These are phyloP conservation scores for Penicillium soppii DNA, from an alignment of 495 filamentous ascomycete species.

Conservation along the genomic window DNA sequence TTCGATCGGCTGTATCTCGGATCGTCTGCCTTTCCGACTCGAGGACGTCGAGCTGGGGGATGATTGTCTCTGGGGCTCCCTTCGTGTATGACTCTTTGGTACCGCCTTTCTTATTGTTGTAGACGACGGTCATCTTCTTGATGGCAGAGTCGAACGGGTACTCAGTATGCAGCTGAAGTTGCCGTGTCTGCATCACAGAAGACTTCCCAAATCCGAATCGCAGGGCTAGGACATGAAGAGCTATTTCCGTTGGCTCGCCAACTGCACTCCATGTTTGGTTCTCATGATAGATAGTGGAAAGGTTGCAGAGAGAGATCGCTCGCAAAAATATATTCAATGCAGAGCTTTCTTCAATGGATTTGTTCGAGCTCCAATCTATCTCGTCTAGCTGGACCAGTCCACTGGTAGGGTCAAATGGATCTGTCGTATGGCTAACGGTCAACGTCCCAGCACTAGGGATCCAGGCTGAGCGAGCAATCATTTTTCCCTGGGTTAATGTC, in stretches of 20 bases:
- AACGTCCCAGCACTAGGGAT: slow-evolving; percentile 61
- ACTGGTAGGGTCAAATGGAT: slow-evolving; percentile 64
- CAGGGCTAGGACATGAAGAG: slow-evolving; percentile 74
- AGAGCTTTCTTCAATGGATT: slow-evolving; percentile 20
- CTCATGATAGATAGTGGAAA: slow-evolving; percentile 64
- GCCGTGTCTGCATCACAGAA: slow-evolving; percentile 47
- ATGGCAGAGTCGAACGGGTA: slow-evolving; percentile 80
- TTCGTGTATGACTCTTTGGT: slow-evolving; percentile 62
- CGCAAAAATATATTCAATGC: slow-evolving; percentile 64
- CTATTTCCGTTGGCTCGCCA: slow-evolving; percentile 83
- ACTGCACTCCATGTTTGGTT: slow-evolving; percentile 62
- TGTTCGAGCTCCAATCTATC: slow-evolving; percentile 26
- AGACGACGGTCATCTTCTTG: slow-evolving; percentile 83
- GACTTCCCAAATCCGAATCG: slow-evolving; percentile 65
- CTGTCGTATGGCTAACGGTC: slow-evolving; percentile 51
- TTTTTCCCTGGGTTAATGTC: slow-evolving; percentile 73
- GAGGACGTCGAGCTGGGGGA: slow-evolving; percentile 55
- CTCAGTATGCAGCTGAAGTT: slow-evolving; percentile 67
- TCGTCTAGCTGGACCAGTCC: slow-evolving; percentile 51
- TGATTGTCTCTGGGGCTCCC: slow-evolving; percentile 63
- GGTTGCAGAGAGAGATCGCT: slow-evolving; percentile 75
- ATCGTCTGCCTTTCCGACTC: slow-evolving; percentile 53
- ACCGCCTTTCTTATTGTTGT: slow-evolving; percentile 31
- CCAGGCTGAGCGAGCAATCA: slow-evolving; percentile 81
- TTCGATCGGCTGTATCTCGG: slow-evolving; percentile 55